These are phyloP conservation scores for Lactarius pseudohatsudake DNA, from an alignment of 768 basidiomycete genomes.

Conservation along the genomic window DNA sequence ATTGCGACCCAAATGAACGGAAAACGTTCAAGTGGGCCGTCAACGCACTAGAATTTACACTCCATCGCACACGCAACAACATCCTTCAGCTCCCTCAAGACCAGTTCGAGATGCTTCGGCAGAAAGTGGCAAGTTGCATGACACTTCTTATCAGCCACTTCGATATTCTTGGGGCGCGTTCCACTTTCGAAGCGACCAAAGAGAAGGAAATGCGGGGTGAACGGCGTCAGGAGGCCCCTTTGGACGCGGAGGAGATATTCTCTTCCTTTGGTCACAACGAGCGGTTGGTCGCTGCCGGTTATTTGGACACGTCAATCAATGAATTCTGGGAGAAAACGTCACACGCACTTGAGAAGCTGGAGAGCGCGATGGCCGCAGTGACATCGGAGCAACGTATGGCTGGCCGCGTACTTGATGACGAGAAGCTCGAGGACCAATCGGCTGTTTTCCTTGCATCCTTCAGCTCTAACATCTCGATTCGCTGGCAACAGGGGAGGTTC, in stretches of 20 bases:
- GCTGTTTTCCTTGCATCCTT: constrained; percentile 93
- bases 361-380: constrained; percentile 57
- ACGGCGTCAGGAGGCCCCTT: constrained; percentile 48
- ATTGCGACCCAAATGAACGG: constrained; percentile 93
- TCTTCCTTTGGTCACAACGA: constrained; percentile 39
- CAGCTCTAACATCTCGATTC: constrained; percentile 91
- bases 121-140: constrained; percentile 95
- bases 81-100: constrained; percentile 85
- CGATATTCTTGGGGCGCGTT: constrained; percentile 94
- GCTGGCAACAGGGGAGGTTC: constrained; percentile 98
- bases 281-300: constrained; percentile 40
- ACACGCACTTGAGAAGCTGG: constrained; percentile 60
- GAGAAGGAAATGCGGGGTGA: constrained; percentile 84
- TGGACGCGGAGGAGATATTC: constrained; percentile 49
- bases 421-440: constrained; percentile 90
- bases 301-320: constrained; percentile 63
- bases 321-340: constrained; percentile 74
- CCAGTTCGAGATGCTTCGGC: constrained; percentile 87
- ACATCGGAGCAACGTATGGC: constrained; percentile 72
- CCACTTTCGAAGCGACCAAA: constrained; percentile 80
- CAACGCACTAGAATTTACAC: constrained; percentile 89
- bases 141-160: constrained; percentile 96
- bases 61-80: constrained; percentile 82
- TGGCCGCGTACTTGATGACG: constrained; percentile 92
- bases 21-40: constrained; percentile 99